Conservation (phyloP, 1,284 basidiomycete species). For the Exobasidium cylindrosporum region DNA sequence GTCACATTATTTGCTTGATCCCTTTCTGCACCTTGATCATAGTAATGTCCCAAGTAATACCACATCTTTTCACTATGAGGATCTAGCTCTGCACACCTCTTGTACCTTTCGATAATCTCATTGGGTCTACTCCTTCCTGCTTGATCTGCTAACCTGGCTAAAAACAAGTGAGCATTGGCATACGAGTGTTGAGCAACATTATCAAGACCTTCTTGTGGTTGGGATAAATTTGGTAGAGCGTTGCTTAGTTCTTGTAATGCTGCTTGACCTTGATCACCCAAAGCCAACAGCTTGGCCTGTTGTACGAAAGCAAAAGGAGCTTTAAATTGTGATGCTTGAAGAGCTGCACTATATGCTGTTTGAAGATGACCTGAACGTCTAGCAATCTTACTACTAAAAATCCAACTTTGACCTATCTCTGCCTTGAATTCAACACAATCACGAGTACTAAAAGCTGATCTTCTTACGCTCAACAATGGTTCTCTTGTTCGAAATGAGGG, state of each 20-base stretch:
- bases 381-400: constrained; percentile 88
- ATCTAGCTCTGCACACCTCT: constrained; percentile 58
- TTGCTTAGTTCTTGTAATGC: constrained; percentile 87
- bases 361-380: constrained; percentile 92
- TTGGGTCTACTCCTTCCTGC: constrained; percentile 75
- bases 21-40: constrained; percentile 26
- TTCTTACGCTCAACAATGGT: constrained; percentile 81
- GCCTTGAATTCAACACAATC: constrained; percentile 53
- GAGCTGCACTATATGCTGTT: constrained; percentile 91
- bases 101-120: constrained; percentile 59
- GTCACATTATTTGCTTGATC: constrained; percentile 32
- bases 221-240: constrained; percentile 62
- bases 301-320: constrained; percentile 83
- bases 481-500: constrained; percentile 91
- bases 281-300: constrained; percentile 80
- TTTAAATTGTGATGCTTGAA: constrained; percentile 79
- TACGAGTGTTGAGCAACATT: constrained; percentile 14
- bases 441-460: constrained; percentile 75
- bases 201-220: constrained; percentile 8
- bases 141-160: constrained; percentile 89
- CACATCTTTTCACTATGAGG: constrained; percentile 61
- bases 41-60: constrained; percentile 36
- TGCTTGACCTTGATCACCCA: constrained; percentile 75
- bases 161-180: constrained; percentile 74
- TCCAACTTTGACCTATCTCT: constrained; percentile 81